phyloP scores from a whole-genome alignment of 768 basidiomycete genomes.

The Suillus discolor region DNA sequence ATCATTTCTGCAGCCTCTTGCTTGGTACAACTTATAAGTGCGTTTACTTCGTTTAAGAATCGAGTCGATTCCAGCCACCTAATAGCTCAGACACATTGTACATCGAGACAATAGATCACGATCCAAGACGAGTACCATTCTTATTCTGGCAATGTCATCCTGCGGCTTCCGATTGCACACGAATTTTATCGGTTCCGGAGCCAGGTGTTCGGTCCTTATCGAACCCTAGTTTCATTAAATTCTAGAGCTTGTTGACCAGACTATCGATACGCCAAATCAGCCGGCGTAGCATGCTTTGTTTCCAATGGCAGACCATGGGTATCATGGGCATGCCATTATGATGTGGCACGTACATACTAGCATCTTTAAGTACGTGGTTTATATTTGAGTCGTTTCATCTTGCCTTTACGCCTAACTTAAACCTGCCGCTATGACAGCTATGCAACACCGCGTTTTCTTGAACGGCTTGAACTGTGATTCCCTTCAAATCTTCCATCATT shows the following conservation, averaged over 20 bases:
- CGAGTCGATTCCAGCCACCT: background rate
- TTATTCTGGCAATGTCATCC: background rate
- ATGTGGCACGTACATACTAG: background rate
- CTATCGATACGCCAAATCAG: background rate
- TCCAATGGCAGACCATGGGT: background rate
- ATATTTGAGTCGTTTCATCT: background rate
- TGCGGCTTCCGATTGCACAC: background rate
- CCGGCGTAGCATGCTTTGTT: background rate
- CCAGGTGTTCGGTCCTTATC: background rate
- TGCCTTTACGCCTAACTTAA: background rate
- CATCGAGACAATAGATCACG: background rate
- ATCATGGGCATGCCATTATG: background rate
- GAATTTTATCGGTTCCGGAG: background rate
- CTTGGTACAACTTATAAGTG: background rate
- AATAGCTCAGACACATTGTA: background rate
- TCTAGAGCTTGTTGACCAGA: background rate
- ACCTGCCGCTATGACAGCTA: background rate
- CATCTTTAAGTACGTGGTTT: background rate
- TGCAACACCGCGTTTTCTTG: background rate
- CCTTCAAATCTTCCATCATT: conserved; percentile 6
- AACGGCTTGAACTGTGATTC: background rate
- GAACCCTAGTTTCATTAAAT: background rate
- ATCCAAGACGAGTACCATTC: background rate
- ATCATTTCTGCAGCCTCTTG: background rate
- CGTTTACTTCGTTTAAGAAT: background rate